phyloP scores from a whole-genome alignment of 805 yeast genomes.

The Cyberlindnera galapagoensis region DNA sequence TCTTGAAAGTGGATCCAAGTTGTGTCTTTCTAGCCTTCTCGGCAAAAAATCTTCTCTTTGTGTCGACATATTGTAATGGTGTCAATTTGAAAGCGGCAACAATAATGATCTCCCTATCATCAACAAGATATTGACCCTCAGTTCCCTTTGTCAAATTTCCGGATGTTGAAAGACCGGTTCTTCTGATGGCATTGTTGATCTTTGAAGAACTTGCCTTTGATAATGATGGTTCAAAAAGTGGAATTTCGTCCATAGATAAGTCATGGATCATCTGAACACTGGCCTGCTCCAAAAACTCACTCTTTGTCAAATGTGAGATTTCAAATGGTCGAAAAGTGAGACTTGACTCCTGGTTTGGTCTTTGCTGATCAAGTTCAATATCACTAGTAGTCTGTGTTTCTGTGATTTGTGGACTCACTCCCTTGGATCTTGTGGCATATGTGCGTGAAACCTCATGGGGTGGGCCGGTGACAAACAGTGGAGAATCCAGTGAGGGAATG shows the following conservation, averaged over 20 bases:
- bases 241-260: slow-evolving; percentile 7
- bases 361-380: no score
- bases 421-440: slow-evolving; percentile 16
- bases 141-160: slow-evolving; percentile 6
- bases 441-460: no score
- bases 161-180: slow-evolving; percentile 8
- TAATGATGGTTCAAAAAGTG: slow-evolving; percentile 17
- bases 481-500: no score
- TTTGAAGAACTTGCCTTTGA: slow-evolving; percentile 5
- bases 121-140: slow-evolving; percentile 5
- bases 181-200: slow-evolving; percentile 9
- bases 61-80: slow-evolving; percentile 34
- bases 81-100: slow-evolving; percentile 16
- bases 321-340: no score
- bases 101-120: slow-evolving; percentile 11
- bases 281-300: slow-evolving; percentile 8
- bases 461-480: no score
- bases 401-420: no score
- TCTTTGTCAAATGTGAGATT: no score
- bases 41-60: slow-evolving; percentile 77
- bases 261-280: slow-evolving; percentile 20
- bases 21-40: slow-evolving; percentile 80
- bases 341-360: no score
- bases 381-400: no score
- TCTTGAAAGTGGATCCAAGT: slow-evolving; percentile 72